Base-by-base conservation (phyloP, 2,329 filamentous ascomycete genomes). In the Blastomyces parvus region DNA sequence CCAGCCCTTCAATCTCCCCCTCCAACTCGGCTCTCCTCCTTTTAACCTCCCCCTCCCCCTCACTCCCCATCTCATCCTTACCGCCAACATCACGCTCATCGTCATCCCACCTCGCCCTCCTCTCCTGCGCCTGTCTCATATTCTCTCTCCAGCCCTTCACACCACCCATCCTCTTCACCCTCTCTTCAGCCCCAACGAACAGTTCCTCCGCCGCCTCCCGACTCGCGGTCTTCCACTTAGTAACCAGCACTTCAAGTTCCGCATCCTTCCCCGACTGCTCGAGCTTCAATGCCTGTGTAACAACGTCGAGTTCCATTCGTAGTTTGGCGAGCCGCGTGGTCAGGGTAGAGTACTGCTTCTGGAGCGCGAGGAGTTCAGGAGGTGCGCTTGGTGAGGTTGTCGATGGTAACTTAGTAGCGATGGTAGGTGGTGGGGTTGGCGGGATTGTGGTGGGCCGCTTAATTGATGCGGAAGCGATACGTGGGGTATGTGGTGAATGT, bases 141-240 rank as follows among this genome's bases (percentile, higher is more conserved):
- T 70, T 74, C 67, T 79, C 80, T 60, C 76, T 81, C 81, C 82
- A 87, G 7, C 80, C 84, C 44, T 76, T 74, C 50, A 87, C 79
- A 1, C 86, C 86, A 25, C 86, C 86, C 82, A 87, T 86, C 67
- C 82, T 76, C 68, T 84, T 79, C 44, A 88, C 80, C 62, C 84
- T 76, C 71, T 86, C 84, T 66, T 81, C 81, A 27, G 87, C 84
- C 25, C 78, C 75, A 30, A 76, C 79, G 72, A 88, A 90, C 13
- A 89, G 75, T 69, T 88, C 86, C 67, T 90, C 88, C 0, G 88
- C 88, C 7, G 86, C 87, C 59, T 80, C 76, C 66, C 86, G 80
- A 64, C 83, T 84, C 22, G 84, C 83, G 0, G 70, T 73, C 57
- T 79, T 83, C 88, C 88, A 91, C 71, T 83, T 87, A 2, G 71